Evolutionary conservation across 2,329 filamentous ascomycete genomes (phyloP).

Genomic region (Trichophyton simii): DNA sequence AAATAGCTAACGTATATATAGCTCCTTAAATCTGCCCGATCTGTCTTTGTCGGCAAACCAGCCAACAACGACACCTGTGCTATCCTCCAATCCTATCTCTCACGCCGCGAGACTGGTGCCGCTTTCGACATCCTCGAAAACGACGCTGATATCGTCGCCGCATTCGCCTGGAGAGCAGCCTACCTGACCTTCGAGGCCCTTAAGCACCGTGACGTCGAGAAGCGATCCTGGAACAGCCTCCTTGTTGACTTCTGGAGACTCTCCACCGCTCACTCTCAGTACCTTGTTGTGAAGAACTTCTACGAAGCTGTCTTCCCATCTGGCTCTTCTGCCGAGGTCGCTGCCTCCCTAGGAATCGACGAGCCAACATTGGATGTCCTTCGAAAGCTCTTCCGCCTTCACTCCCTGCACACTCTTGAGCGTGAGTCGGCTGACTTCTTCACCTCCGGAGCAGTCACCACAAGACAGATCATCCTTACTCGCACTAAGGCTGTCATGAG

Average conservation of each 20-base stretch:
- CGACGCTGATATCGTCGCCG: constrained; percentile 57
- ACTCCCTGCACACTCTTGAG: constrained; percentile 54
- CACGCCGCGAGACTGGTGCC: constrained; percentile 55
- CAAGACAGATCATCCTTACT: constrained; percentile 58
- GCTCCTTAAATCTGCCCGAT: constrained; percentile 61
- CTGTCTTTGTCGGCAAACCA: constrained; percentile 52
- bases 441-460: constrained; percentile 54
- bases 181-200: constrained; percentile 65
- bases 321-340: constrained; percentile 33
- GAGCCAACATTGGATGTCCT: constrained; percentile 46
- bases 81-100: constrained; percentile 53
- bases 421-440: constrained; percentile 61
- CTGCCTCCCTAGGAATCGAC: constrained; percentile 39
- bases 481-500: constrained; percentile 56
- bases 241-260: constrained; percentile 68
- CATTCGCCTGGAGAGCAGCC: constrained; percentile 63
- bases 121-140: constrained; percentile 61
- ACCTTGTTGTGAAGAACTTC: constrained; percentile 68
- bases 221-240: constrained; percentile 64
- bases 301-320: constrained; percentile 50
- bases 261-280: constrained; percentile 62
- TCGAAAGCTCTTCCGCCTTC: constrained; percentile 55
- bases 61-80: constrained; percentile 55
- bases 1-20: constrained; percentile 14
- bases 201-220: constrained; percentile 60